Base-by-base conservation (phyloP, 495 filamentous ascomycete species). In the Penicillium soppii region DNA sequence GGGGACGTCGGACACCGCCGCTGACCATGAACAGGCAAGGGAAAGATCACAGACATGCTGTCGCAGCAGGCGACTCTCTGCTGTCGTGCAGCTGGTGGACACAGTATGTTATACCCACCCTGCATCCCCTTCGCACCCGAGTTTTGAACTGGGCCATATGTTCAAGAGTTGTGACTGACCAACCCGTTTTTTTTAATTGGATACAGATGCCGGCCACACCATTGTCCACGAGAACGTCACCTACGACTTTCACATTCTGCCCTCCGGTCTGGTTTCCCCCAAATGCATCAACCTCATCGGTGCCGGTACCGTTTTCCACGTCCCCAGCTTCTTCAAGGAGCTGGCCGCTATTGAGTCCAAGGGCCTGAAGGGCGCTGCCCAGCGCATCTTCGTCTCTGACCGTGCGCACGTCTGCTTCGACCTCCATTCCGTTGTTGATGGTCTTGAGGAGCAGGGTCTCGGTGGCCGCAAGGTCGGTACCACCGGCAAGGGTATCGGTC, bases 301-400 rank as follows among this genome's bases (percentile, higher is more conserved):
- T 43, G 86, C 87, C 50, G 90, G 90, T 46, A 86, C 86, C 42
- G 91, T 95, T 47, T 81, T 96, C 49, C 88, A 96, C 75, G 77
- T 95, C 39, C 88, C 88, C 42, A 80, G 78, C 38, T 94, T 97
- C 80, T 95, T 95, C 81, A 84, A 86, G 65, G 92, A 97, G 71
- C 77, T 96, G 48, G 78, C 78, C 42, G 77, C 77, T 21, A 68
- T 92, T 13, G 78, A 90, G 63, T 70, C 71, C 33, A 88, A 95
- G 72, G 91, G 91, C 15, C 68, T 95, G 42, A 64, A 78, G 16
- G 76, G 80, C 52, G 79, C 80, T 21, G 78, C 80, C 47, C 68
- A 77, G 55, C 81, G 91, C 56, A 82, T 95, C 43, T 87, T 88
- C 66, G 80, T 96, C 66, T 85, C 81, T 22, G 88, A 92, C 63